A percentile compares a stretch with the other conserved stretches of the same genome.
Evolutionary conservation across 257 asterid species (phyloP).

Genomic region (Petunia secreta): DNA sequence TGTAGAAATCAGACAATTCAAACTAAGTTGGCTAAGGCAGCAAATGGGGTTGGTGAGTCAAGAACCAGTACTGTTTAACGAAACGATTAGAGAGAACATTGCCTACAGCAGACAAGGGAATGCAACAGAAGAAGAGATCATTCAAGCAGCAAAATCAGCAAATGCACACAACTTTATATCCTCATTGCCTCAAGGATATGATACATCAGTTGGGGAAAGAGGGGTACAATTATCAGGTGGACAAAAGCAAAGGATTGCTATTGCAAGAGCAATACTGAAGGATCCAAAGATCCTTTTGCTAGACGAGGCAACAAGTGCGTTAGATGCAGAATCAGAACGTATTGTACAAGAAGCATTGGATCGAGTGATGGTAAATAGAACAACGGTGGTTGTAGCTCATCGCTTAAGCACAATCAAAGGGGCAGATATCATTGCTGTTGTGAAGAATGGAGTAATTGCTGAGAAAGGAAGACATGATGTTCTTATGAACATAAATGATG

Average conservation of each 20-base stretch:
- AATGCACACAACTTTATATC: slow-evolving; percentile 19
- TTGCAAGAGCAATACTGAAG: slow-evolving; percentile 7
- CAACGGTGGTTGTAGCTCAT: slow-evolving; percentile 5
- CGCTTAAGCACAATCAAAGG: not conserved
- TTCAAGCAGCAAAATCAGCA: slow-evolving; percentile 17
- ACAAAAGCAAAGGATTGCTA: slow-evolving; percentile 20
- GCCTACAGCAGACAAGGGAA: not conserved
- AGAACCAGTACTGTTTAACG: not conserved
- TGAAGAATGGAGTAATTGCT: slow-evolving; percentile 5
- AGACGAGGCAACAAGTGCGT: slow-evolving; percentile 5
- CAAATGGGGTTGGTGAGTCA: not conserved
- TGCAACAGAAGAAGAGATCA: slow-evolving; percentile 20
- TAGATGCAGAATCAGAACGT: not conserved
- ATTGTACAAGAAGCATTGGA: not conserved
- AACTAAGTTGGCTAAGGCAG: not conserved
- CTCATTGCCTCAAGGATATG: slow-evolving; percentile 14
- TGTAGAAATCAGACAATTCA: slow-evolving; percentile 12
- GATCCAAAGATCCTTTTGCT: slow-evolving; percentile 13
- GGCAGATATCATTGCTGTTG: not conserved
- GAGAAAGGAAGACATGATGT: not conserved
- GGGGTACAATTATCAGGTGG: slow-evolving; percentile 13
- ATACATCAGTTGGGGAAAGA: not conserved
- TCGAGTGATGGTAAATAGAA: slow-evolving; percentile 5
- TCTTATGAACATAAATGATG: not conserved
- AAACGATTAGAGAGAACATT: slow-evolving; percentile 12